phyloP scores from a whole-genome alignment of 2,329 filamentous ascomycete species.

The Colletotrichum theobromicola region DNA sequence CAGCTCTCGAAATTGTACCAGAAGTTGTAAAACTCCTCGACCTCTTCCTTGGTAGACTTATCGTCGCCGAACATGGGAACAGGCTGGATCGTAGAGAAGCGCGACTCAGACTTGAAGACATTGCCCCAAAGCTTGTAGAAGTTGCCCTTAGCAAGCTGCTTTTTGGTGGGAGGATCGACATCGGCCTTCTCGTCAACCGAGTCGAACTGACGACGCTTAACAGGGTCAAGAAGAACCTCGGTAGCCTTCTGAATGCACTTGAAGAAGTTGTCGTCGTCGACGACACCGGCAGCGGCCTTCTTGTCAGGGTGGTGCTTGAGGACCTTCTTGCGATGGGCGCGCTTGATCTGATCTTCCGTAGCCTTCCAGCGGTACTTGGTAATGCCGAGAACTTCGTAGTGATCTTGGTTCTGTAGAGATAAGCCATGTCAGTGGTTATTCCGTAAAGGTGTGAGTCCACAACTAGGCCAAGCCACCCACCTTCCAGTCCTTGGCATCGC shows the following conservation, averaged over 20 bases:
- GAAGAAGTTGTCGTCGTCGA: conserved; percentile 98
- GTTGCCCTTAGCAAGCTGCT: conserved; percentile 77
- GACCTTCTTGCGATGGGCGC: conserved; percentile 99
- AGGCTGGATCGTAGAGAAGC: conserved; percentile 90
- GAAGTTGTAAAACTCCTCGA: conserved; percentile 98
- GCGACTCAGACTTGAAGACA: conserved; percentile 89
- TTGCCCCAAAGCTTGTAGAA: conserved; percentile 95
- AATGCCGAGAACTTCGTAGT: conserved; percentile 95
- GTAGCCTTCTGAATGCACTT: conserved; percentile 99
- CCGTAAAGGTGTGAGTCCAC: neutral
- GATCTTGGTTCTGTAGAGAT: conserved; percentile 79
- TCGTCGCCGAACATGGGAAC: conserved; percentile 87
- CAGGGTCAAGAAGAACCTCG: conserved; percentile 89
- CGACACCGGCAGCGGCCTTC: conserved; percentile 87
- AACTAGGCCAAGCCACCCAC: conserved; percentile 50
- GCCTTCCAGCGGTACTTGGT: conserved; percentile 92
- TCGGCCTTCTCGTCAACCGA: conserved; percentile 95
- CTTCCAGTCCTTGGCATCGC: conserved; percentile 99
- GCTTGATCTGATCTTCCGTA: conserved; percentile 98
- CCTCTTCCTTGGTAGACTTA: conserved; percentile 84
- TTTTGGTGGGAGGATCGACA: conserved; percentile 91
- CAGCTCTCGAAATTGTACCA: conserved; percentile 99
- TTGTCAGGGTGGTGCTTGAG: conserved; percentile 99
- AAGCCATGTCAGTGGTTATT: neutral
- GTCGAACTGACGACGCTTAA: conserved; percentile 93